Percentiles rank a stretch among this genome's conserved stretches.
Evolutionary conservation across 164 flowering plant genomes (phyloP).

Genomic region (Litsea cubeba): DNA sequence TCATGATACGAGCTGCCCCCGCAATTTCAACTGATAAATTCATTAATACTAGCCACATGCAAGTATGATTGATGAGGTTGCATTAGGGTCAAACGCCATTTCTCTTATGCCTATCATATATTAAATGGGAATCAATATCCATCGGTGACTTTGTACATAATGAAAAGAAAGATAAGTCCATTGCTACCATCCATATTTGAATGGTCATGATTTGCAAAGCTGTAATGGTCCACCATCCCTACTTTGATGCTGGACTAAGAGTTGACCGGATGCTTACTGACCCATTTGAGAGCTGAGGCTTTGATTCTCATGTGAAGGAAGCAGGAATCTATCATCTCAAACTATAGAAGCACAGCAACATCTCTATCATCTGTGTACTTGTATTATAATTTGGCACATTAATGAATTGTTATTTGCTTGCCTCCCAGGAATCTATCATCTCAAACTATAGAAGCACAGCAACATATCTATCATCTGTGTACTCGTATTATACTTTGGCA

Average conservation of each 20-base stretch:
- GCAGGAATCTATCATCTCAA: background rate
- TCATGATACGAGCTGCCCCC: slow-evolving; percentile 43
- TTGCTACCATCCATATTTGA: background rate
- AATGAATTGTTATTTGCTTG: no score
- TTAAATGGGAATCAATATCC: no score
- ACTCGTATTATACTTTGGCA: no score
- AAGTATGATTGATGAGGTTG: slow-evolving; percentile 4
- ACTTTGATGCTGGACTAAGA: background rate
- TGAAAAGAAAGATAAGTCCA: no score
- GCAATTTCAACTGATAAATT: slow-evolving; percentile 18
- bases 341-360: background rate
- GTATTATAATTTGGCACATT: no score
- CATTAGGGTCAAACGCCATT: no score
- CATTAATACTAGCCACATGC: slow-evolving; percentile 10
- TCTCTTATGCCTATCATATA: no score
- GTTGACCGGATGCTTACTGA: background rate
- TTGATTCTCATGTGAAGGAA: background rate
- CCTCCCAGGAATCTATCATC: background rate
- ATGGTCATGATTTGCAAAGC: background rate
- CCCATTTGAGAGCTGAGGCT: background rate
- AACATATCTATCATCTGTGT: no score
- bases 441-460: background rate
- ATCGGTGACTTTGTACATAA: no score
- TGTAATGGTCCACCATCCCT: background rate
- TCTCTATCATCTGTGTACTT: no score